These are phyloP conservation scores for Microcyclosporella mali DNA, from an alignment of 2,329 filamentous ascomycete genomes.

Conservation along the genomic window DNA sequence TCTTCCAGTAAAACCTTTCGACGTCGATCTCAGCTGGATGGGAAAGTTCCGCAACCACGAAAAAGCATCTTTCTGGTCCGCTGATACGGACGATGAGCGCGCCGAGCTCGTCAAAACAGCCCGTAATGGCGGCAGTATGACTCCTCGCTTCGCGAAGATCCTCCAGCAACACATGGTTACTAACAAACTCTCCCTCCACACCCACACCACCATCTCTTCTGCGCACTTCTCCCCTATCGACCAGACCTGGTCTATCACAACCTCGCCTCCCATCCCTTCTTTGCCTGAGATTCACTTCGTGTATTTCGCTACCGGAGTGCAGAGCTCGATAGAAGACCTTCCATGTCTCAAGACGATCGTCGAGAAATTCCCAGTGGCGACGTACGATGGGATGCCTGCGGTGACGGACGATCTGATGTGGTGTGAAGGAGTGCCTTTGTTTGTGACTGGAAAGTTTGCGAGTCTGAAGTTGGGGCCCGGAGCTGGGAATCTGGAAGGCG, in stretches of 20 bases:
- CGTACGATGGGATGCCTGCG: constrained; percentile 62
- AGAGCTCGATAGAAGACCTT: constrained; percentile 55
- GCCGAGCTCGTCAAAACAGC: constrained; percentile 60
- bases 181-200: constrained; percentile 51
- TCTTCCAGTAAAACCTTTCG: constrained; percentile 62
- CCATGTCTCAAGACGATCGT: constrained; percentile 57
- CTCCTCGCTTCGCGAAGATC: constrained; percentile 60
- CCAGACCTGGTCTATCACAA: constrained; percentile 49
- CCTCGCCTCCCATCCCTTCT: constrained; percentile 46
- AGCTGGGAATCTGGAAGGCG: constrained; percentile 67
- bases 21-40: constrained; percentile 71
- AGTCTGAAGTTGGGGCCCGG: constrained; percentile 64
- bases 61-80: constrained; percentile 70
- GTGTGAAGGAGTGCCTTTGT: constrained; percentile 65
- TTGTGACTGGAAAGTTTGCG: constrained; percentile 63
- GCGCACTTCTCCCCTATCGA: constrained; percentile 45
- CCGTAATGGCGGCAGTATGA: constrained; percentile 70
- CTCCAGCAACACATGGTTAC: constrained; percentile 54
- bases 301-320: constrained; percentile 69
- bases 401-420: constrained; percentile 72
- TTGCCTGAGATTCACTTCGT: constrained; percentile 57
- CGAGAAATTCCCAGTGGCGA: constrained; percentile 54
- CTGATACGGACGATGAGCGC: constrained; percentile 64
- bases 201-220: constrained; percentile 51
- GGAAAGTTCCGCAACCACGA: constrained; percentile 74